Percentiles rank a stretch among this genome's conserved stretches.
Conservation (phyloP, 208 protist genomes). For the Acanthamoeba lenticulata region DNA sequence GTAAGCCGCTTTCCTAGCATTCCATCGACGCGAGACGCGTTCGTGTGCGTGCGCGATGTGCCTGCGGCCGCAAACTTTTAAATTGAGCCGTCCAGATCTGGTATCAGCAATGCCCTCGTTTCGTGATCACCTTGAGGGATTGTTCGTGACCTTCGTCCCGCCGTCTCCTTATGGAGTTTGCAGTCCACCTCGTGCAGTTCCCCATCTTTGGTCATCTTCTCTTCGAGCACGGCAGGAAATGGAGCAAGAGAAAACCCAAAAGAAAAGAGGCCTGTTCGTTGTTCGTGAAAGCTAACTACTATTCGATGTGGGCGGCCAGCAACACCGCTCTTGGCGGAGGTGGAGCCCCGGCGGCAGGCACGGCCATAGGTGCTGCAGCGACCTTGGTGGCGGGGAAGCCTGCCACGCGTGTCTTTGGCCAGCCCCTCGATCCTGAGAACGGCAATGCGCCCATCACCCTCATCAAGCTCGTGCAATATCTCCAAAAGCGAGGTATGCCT, state of each 20-base stretch:
- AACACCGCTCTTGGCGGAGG: neutral
- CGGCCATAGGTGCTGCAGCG: too few relatives aligned
- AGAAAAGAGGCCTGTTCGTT: neutral
- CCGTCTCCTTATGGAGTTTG: too few relatives aligned
- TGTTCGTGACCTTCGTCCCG: too few relatives aligned
- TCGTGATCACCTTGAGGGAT: too few relatives aligned
- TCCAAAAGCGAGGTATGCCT: neutral
- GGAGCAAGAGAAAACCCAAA: neutral
- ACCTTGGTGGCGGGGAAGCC: neutral
- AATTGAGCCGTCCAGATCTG: too few relatives aligned
- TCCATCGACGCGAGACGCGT: too few relatives aligned
- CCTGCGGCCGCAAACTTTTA: too few relatives aligned
- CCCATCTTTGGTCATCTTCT: neutral
- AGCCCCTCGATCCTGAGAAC: neutral
- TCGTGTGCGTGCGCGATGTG: too few relatives aligned
- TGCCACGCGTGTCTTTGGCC: neutral
- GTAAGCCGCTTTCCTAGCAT: too few relatives aligned
- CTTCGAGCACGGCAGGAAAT: neutral
- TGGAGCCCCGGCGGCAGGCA: neutral
- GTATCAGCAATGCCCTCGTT: too few relatives aligned
- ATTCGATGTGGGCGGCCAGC: neutral
- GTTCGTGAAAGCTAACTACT: neutral
- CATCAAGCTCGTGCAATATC: conserved; percentile 15
- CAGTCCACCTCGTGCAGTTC: neutral
- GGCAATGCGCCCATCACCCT: neutral